Evolutionary conservation across 495 filamentous ascomycete genomes (phyloP).

Genomic region (Penicillium paradoxum): DNA sequence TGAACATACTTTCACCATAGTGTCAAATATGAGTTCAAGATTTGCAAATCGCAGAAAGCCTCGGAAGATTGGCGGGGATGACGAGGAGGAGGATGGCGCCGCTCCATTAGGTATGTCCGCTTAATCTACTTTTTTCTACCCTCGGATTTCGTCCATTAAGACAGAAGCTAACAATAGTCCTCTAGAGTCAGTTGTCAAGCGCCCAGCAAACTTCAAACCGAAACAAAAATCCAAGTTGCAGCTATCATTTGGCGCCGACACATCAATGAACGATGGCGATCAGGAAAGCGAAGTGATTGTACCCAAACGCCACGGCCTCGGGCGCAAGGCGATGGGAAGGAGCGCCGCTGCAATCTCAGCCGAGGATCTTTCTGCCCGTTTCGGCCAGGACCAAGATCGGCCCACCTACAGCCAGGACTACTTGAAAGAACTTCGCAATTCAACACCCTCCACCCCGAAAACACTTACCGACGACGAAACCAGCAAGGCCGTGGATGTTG

Average conservation of each 20-base stretch:
- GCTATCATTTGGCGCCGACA: slow-evolving; percentile 69
- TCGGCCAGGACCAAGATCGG: slow-evolving; percentile 59
- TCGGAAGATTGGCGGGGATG: slow-evolving; percentile 65
- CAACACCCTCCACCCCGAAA: slow-evolving; percentile 75
- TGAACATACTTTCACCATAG: slow-evolving; percentile 5
- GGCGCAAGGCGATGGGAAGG: slow-evolving; percentile 65
- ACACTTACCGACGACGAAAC: slow-evolving; percentile 48
- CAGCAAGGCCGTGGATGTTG: slow-evolving; percentile 60
- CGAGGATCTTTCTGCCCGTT: slow-evolving; percentile 49
- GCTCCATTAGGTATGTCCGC: slow-evolving; percentile 32
- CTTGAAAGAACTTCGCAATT: slow-evolving; percentile 74
- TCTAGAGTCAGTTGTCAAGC: slow-evolving; percentile 37
- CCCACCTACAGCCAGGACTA: slow-evolving; percentile 86
- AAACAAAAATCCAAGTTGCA: slow-evolving; percentile 61
- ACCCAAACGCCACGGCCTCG: slow-evolving; percentile 66
- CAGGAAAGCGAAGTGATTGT: slow-evolving; percentile 55
- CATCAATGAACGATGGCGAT: slow-evolving; percentile 49
- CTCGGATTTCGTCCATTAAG: neutral
- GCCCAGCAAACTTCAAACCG: slow-evolving; percentile 46
- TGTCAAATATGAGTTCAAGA: slow-evolving; percentile 62
- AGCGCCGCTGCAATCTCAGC: slow-evolving; percentile 52
- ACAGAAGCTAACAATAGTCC: slow-evolving; percentile 13
- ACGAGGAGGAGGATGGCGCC: slow-evolving; percentile 51
- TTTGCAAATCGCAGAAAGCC: slow-evolving; percentile 67
- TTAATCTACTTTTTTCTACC: neutral